Base-by-base conservation (phyloP, 106 monocot genomes). In the Cymbidium sinense region DNA sequence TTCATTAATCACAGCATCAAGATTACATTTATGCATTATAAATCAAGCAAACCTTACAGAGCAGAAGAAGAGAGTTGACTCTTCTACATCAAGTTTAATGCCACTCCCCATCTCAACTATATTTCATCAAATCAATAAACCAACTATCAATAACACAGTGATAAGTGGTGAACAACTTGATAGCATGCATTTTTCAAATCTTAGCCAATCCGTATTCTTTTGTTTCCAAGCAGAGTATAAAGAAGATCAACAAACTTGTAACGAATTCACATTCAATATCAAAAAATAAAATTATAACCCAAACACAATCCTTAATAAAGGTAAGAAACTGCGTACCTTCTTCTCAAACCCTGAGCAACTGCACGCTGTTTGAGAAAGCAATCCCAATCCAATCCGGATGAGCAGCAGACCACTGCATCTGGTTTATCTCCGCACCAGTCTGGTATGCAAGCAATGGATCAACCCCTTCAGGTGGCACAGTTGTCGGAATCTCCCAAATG, bases 401-500 rank as follows among this genome's bases (percentile, higher is more conserved):
- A 27, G 76, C 13, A 5, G 76, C 76, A 31, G 76, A 54, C 76
- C 76, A 76, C 25, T 76, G 76, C 76, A 76, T 28, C 76, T 76
- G 76, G 76, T 76, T 76, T 52, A 76, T 76, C 76, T 76, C 76
- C 4, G 76, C 54, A 3, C 54, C 76, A 34, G 54, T 54, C 41
- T 50, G 54, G 52, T 76, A 76, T 13, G 50, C 52, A 5, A 76
- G 76, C 52, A 76, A 5, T 20, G 76, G 76, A 34, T 76, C 85
- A n/a, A 43, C 54, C 20, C 76, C 76, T 21, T 71, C 75, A 5
- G 82, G 19, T 5, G 70, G 37, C 8, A 31, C 79, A 34, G 58
- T 15, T 8, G 30, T 43, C 6, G 88, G 86, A 29, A 96, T 51
- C 50, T 93, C 84, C 93, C 93, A 93, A 5, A 93, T 88, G 28